Percentiles rank a stretch among this genome's conserved stretches.
These are phyloP conservation scores for Boletus coccyginus DNA, from an alignment of 768 basidiomycete species.

Conservation along the genomic window DNA sequence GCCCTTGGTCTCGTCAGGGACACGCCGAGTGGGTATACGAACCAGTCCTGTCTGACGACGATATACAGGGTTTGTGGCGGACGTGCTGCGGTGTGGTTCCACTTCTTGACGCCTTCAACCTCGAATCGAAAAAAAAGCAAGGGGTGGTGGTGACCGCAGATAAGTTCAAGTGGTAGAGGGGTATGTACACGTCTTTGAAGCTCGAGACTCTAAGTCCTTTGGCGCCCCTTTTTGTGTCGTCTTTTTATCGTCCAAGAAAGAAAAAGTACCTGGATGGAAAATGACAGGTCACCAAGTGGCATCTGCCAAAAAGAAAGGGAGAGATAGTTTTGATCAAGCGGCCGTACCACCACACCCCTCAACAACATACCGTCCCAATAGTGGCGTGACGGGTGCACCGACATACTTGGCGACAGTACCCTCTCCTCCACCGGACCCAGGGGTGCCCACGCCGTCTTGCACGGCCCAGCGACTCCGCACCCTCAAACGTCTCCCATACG, in stretches of 20 bases:
- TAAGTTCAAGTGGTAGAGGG: too few species aligned
- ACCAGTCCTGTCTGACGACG: too few species aligned
- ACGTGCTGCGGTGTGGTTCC: too few species aligned
- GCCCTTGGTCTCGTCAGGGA: too few species aligned
- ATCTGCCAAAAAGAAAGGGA: not conserved
- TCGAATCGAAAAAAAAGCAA: too few species aligned
- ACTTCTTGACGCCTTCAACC: too few species aligned
- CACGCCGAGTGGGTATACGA: too few species aligned
- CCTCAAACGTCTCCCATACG: slow-evolving; percentile 21
- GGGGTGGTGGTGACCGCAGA: too few species aligned
- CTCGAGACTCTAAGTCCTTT: too few species aligned
- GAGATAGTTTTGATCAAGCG: not conserved
- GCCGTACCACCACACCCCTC: slow-evolving; percentile 19
- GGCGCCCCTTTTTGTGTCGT: not conserved
- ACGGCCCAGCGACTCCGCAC: slow-evolving; percentile 26
- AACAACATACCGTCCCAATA: slow-evolving; percentile 10
- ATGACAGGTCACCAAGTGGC: not conserved
- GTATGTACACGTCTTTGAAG: not conserved
- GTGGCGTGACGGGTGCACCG: slow-evolving; percentile 6
- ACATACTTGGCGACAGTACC: not conserved
- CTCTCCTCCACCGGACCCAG: not conserved
- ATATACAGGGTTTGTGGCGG: too few species aligned
- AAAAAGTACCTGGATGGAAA: not conserved
- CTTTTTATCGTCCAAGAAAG: not conserved
- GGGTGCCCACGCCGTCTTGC: slow-evolving; percentile 11